These are phyloP conservation scores for Macroventuria anomochaeta DNA, from an alignment of 2,329 filamentous ascomycete genomes.

Conservation along the genomic window DNA sequence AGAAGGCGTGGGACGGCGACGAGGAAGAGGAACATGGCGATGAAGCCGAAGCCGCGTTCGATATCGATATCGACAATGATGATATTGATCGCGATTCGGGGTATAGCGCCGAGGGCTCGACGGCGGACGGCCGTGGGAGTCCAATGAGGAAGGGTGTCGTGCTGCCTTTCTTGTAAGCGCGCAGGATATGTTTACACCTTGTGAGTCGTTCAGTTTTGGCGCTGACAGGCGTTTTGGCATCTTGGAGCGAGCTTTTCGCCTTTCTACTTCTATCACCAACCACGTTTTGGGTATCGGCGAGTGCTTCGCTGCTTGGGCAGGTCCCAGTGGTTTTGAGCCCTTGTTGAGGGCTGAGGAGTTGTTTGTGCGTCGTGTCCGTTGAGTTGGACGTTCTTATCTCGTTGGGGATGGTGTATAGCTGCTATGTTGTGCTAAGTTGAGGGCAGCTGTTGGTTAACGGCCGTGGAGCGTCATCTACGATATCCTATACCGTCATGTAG, in stretches of 20 bases:
- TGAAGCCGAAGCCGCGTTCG: slow-evolving; percentile 71
- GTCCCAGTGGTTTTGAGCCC: slow-evolving; percentile 35
- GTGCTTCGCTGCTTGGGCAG: slow-evolving; percentile 36
- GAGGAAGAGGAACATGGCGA: slow-evolving; percentile 56
- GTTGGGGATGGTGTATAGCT: not conserved
- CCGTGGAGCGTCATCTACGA: slow-evolving; percentile 7
- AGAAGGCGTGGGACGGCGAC: slow-evolving; percentile 76
- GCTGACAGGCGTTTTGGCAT: slow-evolving; percentile 5
- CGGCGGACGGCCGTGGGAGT: slow-evolving; percentile 42
- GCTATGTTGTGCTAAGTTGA: not conserved
- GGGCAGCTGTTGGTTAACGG: slow-evolving; percentile 3
- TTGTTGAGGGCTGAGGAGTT: slow-evolving; percentile 2
- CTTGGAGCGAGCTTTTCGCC: slow-evolving; percentile 1
- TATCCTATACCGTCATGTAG: slow-evolving; percentile 16
- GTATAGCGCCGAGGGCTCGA: slow-evolving; percentile 48
- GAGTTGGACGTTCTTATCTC: not conserved
- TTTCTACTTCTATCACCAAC: slow-evolving; percentile 13
- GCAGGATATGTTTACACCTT: not conserved
- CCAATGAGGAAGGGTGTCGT: slow-evolving; percentile 46
- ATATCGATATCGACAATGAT: slow-evolving; percentile 84
- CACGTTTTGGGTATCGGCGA: slow-evolving; percentile 21
- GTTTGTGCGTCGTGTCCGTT: slow-evolving; percentile 6
- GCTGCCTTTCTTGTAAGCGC: slow-evolving; percentile 39
- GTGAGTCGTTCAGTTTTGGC: not conserved
- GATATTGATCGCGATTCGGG: slow-evolving; percentile 54